Percentiles rank a stretch among this genome's conserved stretches.
Conservation (phyloP, 176 grass and related monocot genomes). For the Rhynchospora pubera region DNA sequence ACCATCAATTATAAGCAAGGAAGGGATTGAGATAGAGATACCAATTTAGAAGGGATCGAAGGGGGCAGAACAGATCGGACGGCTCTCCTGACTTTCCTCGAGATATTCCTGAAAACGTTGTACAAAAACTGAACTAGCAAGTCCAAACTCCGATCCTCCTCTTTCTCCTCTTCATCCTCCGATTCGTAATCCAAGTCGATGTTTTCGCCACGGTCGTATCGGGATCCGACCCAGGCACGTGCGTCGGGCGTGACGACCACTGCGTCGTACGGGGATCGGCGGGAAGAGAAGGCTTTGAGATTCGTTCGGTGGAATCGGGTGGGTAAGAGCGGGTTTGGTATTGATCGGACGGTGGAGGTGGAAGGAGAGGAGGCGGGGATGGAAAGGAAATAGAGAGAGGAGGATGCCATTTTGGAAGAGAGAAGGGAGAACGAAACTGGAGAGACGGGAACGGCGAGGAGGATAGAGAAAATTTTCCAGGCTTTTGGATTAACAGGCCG, state of each 20-base stretch:
- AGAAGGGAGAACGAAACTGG: not conserved
- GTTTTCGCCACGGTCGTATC: conserved; percentile 26
- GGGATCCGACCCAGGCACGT: conserved; percentile 44
- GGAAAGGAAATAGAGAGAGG: conserved; percentile 14
- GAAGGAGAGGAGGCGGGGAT: conserved; percentile 1
- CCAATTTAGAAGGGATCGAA: conserved; percentile 76
- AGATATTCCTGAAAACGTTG: conserved; percentile 61
- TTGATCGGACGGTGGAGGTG: conserved; percentile 5
- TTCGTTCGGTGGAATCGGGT: not conserved
- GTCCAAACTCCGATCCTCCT: conserved; percentile 76
- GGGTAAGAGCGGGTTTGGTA: not conserved
- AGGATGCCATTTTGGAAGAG: conserved; percentile 36
- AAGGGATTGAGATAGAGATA: conserved; percentile 29
- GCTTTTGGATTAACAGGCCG: not conserved
- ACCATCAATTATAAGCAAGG: not conserved
- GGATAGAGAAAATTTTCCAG: not conserved
- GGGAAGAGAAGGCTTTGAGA: conserved; percentile 30
- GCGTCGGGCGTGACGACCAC: conserved; percentile 53
- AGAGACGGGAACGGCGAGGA: not conserved
- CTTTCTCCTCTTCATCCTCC: conserved; percentile 40
- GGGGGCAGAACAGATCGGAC: conserved; percentile 84
- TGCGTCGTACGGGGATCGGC: conserved; percentile 39
- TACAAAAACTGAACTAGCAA: conserved; percentile 65
- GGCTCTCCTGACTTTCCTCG: conserved; percentile 58
- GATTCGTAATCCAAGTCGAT: conserved; percentile 43